A percentile compares a stretch with the other conserved stretches of the same genome.
Evolutionary conservation across 352 stramenopile species (phyloP).

Genomic region (Phytophthora macrochlamydospora): DNA sequence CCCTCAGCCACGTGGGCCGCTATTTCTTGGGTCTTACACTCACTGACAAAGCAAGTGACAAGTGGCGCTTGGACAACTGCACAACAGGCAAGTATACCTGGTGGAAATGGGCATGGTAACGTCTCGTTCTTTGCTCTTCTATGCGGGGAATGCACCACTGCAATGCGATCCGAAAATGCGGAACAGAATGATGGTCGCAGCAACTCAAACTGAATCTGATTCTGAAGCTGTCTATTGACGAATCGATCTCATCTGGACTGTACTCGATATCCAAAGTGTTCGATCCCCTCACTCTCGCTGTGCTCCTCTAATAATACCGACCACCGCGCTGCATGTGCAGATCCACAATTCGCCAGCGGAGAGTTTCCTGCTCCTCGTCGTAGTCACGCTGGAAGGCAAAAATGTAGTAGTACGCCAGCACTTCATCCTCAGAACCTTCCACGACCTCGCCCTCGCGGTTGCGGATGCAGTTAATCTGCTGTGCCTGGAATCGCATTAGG

Average conservation of each 20-base stretch:
- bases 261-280: not conserved
- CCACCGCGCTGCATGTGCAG: constrained; percentile 85
- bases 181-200: constrained; percentile 41
- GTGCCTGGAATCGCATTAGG: constrained; percentile 96
- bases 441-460: constrained; percentile 97
- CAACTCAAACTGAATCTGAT: constrained; percentile 28
- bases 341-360: constrained; percentile 89
- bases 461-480: constrained; percentile 99
- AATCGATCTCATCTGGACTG: constrained; percentile 2
- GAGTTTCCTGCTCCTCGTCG: constrained; percentile 91
- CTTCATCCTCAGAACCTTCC: constrained; percentile 96
- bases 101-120: constrained; percentile 17
- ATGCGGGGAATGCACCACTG: constrained; percentile 4
- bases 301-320: constrained; percentile 74
- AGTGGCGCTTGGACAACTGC: not conserved
- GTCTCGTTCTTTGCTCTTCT: not conserved
- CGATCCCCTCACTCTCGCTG: not conserved
- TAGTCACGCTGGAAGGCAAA: constrained; percentile 98
- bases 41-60: constrained; percentile 15
- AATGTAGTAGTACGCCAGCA: constrained; percentile 98
- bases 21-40: constrained; percentile 22
- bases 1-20: constrained; percentile 32
- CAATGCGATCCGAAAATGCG: constrained; percentile 10
- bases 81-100: constrained; percentile 10
- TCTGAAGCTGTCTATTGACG: constrained; percentile 31